Evolutionary conservation across 345 rosid genomes (phyloP).

Genomic region (Eucalyptus erythrocorys): DNA sequence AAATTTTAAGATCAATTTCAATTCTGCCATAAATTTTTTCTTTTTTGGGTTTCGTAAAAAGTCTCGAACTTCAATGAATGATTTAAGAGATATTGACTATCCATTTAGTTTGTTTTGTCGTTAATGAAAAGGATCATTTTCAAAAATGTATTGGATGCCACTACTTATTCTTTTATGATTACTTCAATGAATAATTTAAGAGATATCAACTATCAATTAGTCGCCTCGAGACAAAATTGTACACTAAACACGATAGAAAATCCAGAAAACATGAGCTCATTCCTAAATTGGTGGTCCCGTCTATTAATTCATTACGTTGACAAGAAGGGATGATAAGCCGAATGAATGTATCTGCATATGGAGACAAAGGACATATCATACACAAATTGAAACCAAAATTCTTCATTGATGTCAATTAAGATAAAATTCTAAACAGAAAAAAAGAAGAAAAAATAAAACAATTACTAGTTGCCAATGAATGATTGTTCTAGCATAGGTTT

Average conservation of each 20-base stretch:
- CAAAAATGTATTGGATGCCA: background rate
- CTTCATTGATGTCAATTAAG: background rate
- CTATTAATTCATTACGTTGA: background rate
- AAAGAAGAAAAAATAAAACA: rapidly evolving
- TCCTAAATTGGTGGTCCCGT: background rate
- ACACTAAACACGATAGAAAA: background rate
- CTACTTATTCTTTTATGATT: background rate
- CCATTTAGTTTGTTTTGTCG: background rate
- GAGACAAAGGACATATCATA: background rate
- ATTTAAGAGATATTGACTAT: too few species aligned
- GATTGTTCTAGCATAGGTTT: background rate
- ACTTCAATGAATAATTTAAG: background rate
- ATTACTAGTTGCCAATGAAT: background rate
- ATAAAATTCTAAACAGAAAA: rapidly evolving
- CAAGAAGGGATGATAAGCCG: background rate
- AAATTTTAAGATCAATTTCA: too few species aligned
- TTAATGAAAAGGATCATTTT: background rate
- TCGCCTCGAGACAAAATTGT: background rate
- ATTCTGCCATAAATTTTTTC: too few species aligned
- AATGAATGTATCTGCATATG: background rate
- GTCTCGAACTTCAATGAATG: too few species aligned
- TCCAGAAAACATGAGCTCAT: background rate
- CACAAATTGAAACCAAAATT: background rate
- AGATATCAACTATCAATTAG: background rate
- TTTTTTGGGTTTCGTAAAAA: too few species aligned